A percentile compares a stretch with the other conserved stretches of the same genome.
These are phyloP conservation scores for Didymella keratinophila DNA, from an alignment of 2,329 filamentous ascomycete genomes.

Conservation along the genomic window DNA sequence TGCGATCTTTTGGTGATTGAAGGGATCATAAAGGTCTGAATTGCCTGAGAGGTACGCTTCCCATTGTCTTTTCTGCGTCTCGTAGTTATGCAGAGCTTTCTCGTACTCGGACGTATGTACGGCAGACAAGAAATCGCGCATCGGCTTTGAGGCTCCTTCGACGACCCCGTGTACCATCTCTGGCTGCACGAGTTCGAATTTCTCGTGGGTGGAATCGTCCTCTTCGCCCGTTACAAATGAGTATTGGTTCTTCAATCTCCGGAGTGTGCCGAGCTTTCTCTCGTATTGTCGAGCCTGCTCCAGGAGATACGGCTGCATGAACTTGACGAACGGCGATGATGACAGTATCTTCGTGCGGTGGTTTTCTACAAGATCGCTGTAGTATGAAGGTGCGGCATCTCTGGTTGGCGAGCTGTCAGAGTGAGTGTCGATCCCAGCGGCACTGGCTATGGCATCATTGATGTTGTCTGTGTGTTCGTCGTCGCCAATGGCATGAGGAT, in stretches of 20 bases:
- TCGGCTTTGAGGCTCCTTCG: conserved; percentile 80
- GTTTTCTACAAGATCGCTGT: conserved; percentile 93
- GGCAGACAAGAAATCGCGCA: conserved; percentile 91
- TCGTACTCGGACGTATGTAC: conserved; percentile 98
- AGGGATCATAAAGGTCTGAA: conserved; percentile 89
- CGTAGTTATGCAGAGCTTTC: conserved; percentile 90
- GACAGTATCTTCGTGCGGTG: conserved; percentile 93
- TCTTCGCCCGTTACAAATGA: conserved; percentile 49
- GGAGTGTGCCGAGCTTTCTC: conserved; percentile 80
- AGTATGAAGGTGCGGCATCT: conserved; percentile 88
- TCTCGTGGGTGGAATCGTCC: conserved; percentile 60
- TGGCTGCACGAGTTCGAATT: conserved; percentile 90
- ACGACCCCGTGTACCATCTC: conserved; percentile 92
- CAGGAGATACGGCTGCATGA: conserved; percentile 89
- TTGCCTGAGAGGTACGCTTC: conserved; percentile 92
- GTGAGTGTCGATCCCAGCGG: conserved; percentile 35
- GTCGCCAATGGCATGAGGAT: conserved; percentile 32
- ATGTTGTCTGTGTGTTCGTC: conserved; percentile 9
- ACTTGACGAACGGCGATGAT: conserved; percentile 94
- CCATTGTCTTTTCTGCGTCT: conserved; percentile 95
- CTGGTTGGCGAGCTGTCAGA: conserved; percentile 64
- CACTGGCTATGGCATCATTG: conserved; percentile 6
- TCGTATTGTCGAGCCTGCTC: conserved; percentile 94
- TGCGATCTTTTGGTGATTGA: conserved; percentile 94
- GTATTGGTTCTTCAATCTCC: conserved; percentile 79